Evolutionary conservation across 2,329 filamentous ascomycete species (phyloP), one percentile per base, ranked within the genome.

Genomic region (Alternaria sp.): DNA sequence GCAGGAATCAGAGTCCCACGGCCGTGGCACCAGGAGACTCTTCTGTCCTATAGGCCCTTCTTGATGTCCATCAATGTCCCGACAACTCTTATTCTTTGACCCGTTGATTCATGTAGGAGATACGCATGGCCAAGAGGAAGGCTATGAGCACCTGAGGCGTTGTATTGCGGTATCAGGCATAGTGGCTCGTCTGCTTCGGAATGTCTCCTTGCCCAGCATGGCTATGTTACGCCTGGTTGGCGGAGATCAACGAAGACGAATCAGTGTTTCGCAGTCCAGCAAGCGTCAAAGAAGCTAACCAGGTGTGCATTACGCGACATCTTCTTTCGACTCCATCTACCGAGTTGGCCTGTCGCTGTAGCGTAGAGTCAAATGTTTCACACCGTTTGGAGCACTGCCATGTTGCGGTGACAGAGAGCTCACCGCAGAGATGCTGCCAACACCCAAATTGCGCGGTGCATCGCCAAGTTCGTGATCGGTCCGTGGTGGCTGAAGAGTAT

Each of bases 151-250:
- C 47, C 51, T 46, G 61, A 11, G 61, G 45, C 45, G 25, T 25
- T 28, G 32, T 21, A 30, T 53, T 40, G 56, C 54, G 53, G 32
- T 32, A 46, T 23, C 26, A 52, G 19, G 57, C 26, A 23, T 44
- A 59, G 57, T 62, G 54, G 65, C 28, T 66, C 60, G 21, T 30
- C 19, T 64, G 26, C 40, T 40, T 62, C 53, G 50, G 47, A 60
- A 52, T 49, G 43, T 30, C 49, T 50, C 30, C 44, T 43, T 32
- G 49, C 32, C 52, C 44, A 59, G 54, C 52, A 64, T 61, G 57
- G 62, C 58, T 59, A 56, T 58, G 60, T 53, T 67, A 62, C 67
- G 62, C 65, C 67, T 62, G 28, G 57, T 58, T 47, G 57, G 62
- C 55, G 45, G 44, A 63, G 59, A 26, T 45, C 17, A 21, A 46